Base-by-base conservation (phyloP, 768 basidiomycete genomes). In the Paxillus ammoniavirescens region DNA sequence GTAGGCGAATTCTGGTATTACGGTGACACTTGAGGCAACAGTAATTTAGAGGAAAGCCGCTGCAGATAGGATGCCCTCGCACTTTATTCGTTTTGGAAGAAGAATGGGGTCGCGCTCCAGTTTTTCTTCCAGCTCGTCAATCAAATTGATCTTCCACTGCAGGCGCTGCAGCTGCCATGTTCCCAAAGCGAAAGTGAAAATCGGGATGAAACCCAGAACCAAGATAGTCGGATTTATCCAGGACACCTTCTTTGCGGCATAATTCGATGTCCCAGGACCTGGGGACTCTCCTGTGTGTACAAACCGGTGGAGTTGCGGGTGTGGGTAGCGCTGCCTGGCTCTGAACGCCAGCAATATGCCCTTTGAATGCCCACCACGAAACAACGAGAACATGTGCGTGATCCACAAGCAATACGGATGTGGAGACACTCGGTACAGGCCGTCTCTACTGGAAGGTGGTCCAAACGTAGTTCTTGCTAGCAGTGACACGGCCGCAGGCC, bases 111-210 rank as follows among this genome's bases (percentile, higher is more conserved):
- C 83, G 14, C 88, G 77, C 57, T 87, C 80, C 35, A 98, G 73
- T 72, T 97, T 96, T 70, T 91, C 86, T 67, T 97, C 89, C 35
- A 98, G 77, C 63, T 98, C 91, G 59, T 97, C 91, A 57, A 98
- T 98, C 47, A 99, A 78, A 49, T 83, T 82, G 42, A 96, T 76
- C 72, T 99, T 99, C 97, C 97, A 99, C 68, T 91, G 82, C 30
- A 98, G 80, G 45, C 97, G 83, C 61, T 91, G 82, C 31, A 99
- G 75, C 72, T 99, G 97, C 96, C 96, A 98, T 17, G 84, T 82
- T 15, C 97, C 96, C 56, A 99, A 75, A 14, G 80, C 88, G 60
- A 94, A 93, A 0, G 93, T 93, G 65, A 97, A 86, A 55, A 98
- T 74, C 1, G 97, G 97, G 51, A 97, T 89, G 60, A 89, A 80